Evolutionary conservation across 2,329 filamentous ascomycete genomes (phyloP), one percentile per base, ranked within the genome.

Genomic region (Paecilomyces variotii): DNA sequence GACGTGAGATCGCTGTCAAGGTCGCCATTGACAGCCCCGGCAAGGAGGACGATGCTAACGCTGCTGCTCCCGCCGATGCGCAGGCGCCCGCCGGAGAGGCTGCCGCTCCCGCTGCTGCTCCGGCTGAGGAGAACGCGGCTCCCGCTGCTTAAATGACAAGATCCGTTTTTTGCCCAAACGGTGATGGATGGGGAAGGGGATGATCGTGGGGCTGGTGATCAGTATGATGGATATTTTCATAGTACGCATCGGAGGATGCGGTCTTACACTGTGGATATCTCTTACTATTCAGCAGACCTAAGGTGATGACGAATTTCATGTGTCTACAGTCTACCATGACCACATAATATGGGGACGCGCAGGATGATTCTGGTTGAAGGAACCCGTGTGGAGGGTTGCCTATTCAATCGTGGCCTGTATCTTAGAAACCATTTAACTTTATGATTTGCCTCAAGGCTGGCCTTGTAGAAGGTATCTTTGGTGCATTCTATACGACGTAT

Each of bases 1-100:
- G 93, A 65, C 93, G 94, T 72, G 93, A 97, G 82, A 99, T 99
- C 69, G 94, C 94, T 65, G 94, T 99, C 84, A 99, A 99, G 89
- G 92, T 99, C 74, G 94, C 94, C 74, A 97, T 99, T 73, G 94
- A 99, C 82, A 97, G 91, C 84, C 94, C 94, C 65, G 93, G 95
- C 80, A 99, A 97, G 88, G 93, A 97, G 79, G 93, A 97, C 74
- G 86, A 89, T 71, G 72, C 74, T 39, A 70, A 88, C 71, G 72
- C 74, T 45, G 69, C 60, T 52, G 56, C 66, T 56, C 60, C 68
- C 60, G 62, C 68, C 59, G 56, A 50, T 34, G 59, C 53, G 59
- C 59, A 57, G 58, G 60, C 35, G 56, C 61, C 65, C 54, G 68
- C 70, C 59, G 66, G 61, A 10, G 53, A 60, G 28, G 57, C 59